These are phyloP conservation scores for Saccharum hybrid DNA, from an alignment of 202 grass and related monocot genomes.

Conservation along the genomic window DNA sequence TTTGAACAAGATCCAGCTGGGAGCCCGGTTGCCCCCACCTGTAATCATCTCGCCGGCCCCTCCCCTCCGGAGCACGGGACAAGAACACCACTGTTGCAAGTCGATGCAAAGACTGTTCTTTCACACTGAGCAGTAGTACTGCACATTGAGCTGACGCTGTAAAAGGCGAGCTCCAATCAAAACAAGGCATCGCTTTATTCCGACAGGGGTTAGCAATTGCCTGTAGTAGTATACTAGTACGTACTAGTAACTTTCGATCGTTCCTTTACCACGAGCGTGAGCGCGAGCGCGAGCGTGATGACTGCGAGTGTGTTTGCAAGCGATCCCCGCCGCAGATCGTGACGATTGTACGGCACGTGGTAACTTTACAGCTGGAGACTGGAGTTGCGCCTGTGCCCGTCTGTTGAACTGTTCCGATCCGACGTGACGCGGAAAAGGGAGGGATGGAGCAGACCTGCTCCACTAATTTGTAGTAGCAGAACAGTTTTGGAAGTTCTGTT, in stretches of 20 bases:
- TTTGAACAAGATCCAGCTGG: slow-evolving; percentile 47
- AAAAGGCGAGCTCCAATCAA: slow-evolving; percentile 47
- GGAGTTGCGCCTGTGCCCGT: slow-evolving; percentile 9
- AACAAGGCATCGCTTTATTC: slow-evolving; percentile 52
- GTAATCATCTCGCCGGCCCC: slow-evolving; percentile 25
- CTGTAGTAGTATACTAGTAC: not conserved
- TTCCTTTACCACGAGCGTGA: not conserved
- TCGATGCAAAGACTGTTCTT: slow-evolving; percentile 39
- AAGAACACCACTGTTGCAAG: slow-evolving; percentile 45
- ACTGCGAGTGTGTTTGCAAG: not conserved
- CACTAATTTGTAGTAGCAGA: not conserved
- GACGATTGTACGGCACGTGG: slow-evolving; percentile 27
- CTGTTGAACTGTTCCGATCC: slow-evolving; percentile 55
- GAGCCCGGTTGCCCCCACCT: slow-evolving; percentile 20
- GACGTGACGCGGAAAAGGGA: slow-evolving; percentile 37
- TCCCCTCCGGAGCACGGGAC: slow-evolving; percentile 15
- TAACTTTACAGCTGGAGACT: slow-evolving; percentile 47
- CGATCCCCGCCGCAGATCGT: slow-evolving; percentile 39
- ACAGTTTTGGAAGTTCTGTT: not conserved
- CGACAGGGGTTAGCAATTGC: slow-evolving; percentile 34
- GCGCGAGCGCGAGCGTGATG: not conserved
- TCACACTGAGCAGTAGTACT: slow-evolving; percentile 19
- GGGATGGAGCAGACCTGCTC: slow-evolving; percentile 22
- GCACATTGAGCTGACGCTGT: not conserved
- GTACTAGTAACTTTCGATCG: slow-evolving; percentile 11